A percentile compares a stretch with the other conserved stretches of the same genome.
Conservation (phyloP, 2,329 filamentous ascomycete species). For the Aureobasidium sp. region DNA sequence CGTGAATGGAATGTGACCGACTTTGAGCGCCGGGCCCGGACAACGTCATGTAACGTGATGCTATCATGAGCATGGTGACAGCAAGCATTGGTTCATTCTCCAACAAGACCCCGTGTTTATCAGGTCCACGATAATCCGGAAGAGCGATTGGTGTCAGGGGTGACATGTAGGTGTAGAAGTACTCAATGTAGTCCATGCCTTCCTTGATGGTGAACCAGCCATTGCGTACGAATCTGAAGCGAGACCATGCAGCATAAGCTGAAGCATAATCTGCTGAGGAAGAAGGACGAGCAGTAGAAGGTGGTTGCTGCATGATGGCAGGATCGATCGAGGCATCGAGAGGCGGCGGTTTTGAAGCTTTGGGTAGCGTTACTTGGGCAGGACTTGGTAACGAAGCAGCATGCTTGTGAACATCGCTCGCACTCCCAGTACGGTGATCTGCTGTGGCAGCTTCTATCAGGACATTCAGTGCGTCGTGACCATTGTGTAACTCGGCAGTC, state of each 20-base stretch:
- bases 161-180: slow-evolving; percentile 88
- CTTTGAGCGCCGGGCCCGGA: slow-evolving; percentile 72
- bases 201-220: slow-evolving; percentile 95
- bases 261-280: slow-evolving; percentile 24
- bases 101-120: slow-evolving; percentile 68
- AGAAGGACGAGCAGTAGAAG: not conserved
- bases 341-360: not conserved
- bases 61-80: slow-evolving; percentile 82
- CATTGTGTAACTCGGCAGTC: slow-evolving; percentile 68
- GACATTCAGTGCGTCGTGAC: slow-evolving; percentile 84
- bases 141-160: slow-evolving; percentile 90
- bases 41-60: slow-evolving; percentile 77
- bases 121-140: slow-evolving; percentile 77
- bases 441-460: slow-evolving; percentile 71
- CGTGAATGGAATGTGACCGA: slow-evolving; percentile 83
- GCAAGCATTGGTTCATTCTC: slow-evolving; percentile 88
- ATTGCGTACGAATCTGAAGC: slow-evolving; percentile 89
- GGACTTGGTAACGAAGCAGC: slow-evolving; percentile 1
- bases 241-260: slow-evolving; percentile 78
- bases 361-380: not conserved
- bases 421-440: slow-evolving; percentile 40
- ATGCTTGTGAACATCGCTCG: not conserved
- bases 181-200: slow-evolving; percentile 87
- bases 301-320: slow-evolving; percentile 12
- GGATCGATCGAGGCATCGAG: slow-evolving; percentile 17